Conservation (phyloP, 1,139 yeast species). For the Yamadazyma membranifaciens region DNA sequence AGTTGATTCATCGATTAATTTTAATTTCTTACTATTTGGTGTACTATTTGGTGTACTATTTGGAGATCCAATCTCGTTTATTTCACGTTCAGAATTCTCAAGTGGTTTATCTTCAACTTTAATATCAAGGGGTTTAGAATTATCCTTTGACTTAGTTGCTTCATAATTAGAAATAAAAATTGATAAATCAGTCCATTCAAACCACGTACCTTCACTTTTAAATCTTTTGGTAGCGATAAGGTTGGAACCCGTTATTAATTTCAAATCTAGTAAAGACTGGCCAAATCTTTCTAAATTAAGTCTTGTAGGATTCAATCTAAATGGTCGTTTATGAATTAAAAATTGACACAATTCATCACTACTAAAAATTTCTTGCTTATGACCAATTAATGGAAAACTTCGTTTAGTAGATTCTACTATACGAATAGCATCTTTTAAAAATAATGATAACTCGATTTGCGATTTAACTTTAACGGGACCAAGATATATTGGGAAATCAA, state of each 20-base stretch:
- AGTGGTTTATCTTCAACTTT: neutral
- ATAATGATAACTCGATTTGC: slow-evolving; percentile 20
- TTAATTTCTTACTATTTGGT: slow-evolving; percentile 8
- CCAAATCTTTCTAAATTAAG: slow-evolving; percentile 43
- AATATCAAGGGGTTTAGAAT: neutral
- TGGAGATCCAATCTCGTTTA: neutral
- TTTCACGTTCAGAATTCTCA: no score
- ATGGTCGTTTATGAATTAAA: slow-evolving; percentile 28
- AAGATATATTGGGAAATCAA: slow-evolving; percentile 33
- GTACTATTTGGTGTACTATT: slow-evolving; percentile 7
- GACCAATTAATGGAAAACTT: slow-evolving; percentile 43
- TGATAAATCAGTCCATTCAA: slow-evolving; percentile 46
- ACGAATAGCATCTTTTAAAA: slow-evolving; percentile 24
- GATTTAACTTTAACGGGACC: slow-evolving; percentile 27
- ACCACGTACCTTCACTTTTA: slow-evolving; percentile 47
- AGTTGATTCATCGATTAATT: slow-evolving; percentile 18
- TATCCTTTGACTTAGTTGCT: neutral
- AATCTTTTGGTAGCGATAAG: slow-evolving; percentile 35
- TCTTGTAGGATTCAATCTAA: slow-evolving; percentile 38
- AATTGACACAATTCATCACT: slow-evolving; percentile 38
- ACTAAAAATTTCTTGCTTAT: slow-evolving; percentile 37
- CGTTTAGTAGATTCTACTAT: slow-evolving; percentile 30
- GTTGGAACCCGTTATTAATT: slow-evolving; percentile 33
- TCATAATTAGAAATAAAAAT: slow-evolving; percentile 18
- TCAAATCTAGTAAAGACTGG: slow-evolving; percentile 38